Evolutionary conservation across 371 early-diverging fungal species (phyloP), one percentile per base, ranked within the genome.

Genomic region (Lichtheimia ornata): DNA sequence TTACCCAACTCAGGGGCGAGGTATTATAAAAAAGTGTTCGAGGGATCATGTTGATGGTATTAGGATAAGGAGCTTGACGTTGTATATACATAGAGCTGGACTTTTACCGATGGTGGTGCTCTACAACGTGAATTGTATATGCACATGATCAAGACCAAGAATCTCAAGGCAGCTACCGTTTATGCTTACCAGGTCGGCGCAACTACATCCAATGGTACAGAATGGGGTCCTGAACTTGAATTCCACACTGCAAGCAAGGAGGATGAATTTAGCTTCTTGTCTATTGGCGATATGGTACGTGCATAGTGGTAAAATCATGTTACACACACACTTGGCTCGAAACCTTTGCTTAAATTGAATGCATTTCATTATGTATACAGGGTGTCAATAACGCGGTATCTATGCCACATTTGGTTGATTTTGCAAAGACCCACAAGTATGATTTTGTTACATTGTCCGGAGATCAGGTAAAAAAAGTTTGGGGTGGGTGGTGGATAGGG

Each of bases 381-480:
- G 77, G 79, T n/a, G 58, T 74, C 6, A 72, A 70, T 55, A 79
- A 79, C 60, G 75, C 75, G 27, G 80, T 80, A 1, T 63, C 77
- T 22, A 55, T 67, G 12, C 63, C 73, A 4, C 69, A 69, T 20
- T 45, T 80, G 60, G 65, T 67, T 17, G 57, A 72, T 9, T 40
- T 65, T 4, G 77, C 71, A 9, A 66, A 67, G 12, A 68, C 69
- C 5, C 72, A 75, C 43, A 63, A 71, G 41, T 77, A 74, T 47
- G 80, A 80, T 35, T 79, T 79, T 55, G 44, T 79, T n/a, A 77
- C 77, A 2, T 9, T 80, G 0, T 73, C 72, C 15, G 80, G 80
- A 13, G 80, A 80, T 56, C 79, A 79, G 55, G 61, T 61, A 61
- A 20, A 11, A 0, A 28, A 9, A n/a, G n/a, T 35, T 22, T 22